Percentiles rank a stretch among this genome's conserved stretches.
These are phyloP conservation scores for Sesbania bispinosa DNA, from an alignment of 306 rosid species.

Conservation along the genomic window DNA sequence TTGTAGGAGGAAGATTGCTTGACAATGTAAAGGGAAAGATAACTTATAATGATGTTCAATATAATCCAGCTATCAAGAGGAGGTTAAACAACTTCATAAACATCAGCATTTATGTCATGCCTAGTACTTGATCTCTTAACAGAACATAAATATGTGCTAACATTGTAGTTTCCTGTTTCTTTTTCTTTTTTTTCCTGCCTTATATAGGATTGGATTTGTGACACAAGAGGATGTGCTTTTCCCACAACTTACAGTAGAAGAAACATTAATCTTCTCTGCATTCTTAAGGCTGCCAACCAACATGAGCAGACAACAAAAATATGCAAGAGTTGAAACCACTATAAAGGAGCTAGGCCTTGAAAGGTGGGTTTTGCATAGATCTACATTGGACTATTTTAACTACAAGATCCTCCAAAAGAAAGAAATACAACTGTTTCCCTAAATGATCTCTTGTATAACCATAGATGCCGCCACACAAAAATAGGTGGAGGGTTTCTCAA, in stretches of 20 bases:
- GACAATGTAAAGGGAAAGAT: constrained; percentile 74
- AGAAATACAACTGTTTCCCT: background rate
- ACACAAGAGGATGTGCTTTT: constrained; percentile 92
- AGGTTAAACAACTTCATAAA: constrained; percentile 44
- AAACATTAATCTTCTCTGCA: constrained; percentile 85
- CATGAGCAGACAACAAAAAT: constrained; percentile 71
- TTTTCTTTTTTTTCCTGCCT: background rate
- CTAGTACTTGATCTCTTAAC: background rate
- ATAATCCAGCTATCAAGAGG: constrained; percentile 65
- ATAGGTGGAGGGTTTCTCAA: constrained; percentile 80
- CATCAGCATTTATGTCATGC: background rate
- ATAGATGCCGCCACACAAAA: constrained; percentile 89
- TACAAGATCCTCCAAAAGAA: background rate
- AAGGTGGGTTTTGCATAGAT: constrained; percentile 49
- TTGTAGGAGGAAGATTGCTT: constrained; percentile 76
- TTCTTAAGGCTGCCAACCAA: constrained; percentile 70
- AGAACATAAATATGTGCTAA: constrained; percentile 5
- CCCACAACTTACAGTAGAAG: constrained; percentile 91
- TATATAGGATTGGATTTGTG: constrained; percentile 91
- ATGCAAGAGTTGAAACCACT: constrained; percentile 67
- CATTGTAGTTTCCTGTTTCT: background rate
- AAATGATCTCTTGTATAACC: constrained; percentile 28
- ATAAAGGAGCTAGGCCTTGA: constrained; percentile 86
- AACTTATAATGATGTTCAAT: constrained; percentile 73
- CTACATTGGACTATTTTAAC: background rate